Evolutionary conservation across 768 basidiomycete species (phyloP).

Genomic region (Boletus vinaceobasis): DNA sequence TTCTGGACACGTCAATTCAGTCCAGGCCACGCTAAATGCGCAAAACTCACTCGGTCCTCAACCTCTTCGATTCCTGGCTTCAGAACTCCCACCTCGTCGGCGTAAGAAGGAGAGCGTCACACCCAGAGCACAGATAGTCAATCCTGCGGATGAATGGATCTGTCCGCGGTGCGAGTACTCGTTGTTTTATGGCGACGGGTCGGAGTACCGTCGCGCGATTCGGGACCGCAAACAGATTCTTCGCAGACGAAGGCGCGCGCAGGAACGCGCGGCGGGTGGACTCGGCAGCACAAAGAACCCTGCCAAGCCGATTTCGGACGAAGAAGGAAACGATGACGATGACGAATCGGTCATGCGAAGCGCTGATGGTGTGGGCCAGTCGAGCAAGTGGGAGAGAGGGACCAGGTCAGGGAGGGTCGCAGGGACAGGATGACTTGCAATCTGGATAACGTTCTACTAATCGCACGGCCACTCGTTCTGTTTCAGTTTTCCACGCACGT

Average conservation of each 20-base stretch:
- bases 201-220: constrained; percentile 60
- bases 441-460: constrained; percentile 21
- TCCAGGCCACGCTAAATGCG: constrained; percentile 39
- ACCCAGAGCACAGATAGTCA: constrained; percentile 38
- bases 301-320: constrained; percentile 21
- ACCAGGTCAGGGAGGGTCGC: constrained; percentile 9
- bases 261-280: constrained; percentile 56
- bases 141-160: constrained; percentile 85
- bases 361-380: constrained; percentile 4
- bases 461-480: constrained; percentile 6
- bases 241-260: constrained; percentile 62
- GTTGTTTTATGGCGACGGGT: constrained; percentile 84
- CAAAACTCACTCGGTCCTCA: constrained; percentile 55
- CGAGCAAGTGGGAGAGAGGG: constrained; percentile 19
- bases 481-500: constrained; percentile 8
- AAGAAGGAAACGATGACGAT: constrained; percentile 22
- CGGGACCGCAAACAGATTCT: constrained; percentile 77
- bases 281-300: constrained; percentile 21
- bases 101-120: constrained; percentile 28
- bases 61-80: constrained; percentile 64
- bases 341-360: constrained; percentile 5
- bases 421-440: constrained; percentile 19
- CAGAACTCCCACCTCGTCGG: constrained; percentile 57
- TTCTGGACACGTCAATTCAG: constrained; percentile 37
- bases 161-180: constrained; percentile 93